phyloP scores from a whole-genome alignment of 768 basidiomycete genomes.

The Melanogaster broomeanus region DNA sequence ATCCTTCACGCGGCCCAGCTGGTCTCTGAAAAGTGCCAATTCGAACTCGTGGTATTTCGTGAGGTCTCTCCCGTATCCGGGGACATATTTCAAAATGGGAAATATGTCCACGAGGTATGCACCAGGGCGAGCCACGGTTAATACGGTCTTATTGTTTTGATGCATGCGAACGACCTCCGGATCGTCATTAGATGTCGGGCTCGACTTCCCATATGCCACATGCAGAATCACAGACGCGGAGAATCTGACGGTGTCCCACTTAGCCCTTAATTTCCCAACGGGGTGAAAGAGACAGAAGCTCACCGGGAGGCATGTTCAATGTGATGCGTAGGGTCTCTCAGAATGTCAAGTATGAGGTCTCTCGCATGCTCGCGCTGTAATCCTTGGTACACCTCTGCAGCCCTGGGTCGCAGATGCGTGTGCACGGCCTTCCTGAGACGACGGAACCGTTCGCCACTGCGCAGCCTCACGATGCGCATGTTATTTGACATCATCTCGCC shows the following conservation, averaged over 20 bases:
- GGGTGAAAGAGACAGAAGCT: neutral
- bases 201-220: conserved; percentile 28
- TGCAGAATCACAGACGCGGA: conserved; percentile 22
- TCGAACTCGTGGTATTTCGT: conserved; percentile 45
- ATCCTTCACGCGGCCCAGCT: conserved; percentile 42
- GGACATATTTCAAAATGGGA: conserved; percentile 46
- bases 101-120: conserved; percentile 53
- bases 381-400: conserved; percentile 44
- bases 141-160: conserved; percentile 20
- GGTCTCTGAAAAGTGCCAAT: conserved; percentile 48
- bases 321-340: conserved; percentile 14
- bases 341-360: conserved; percentile 17
- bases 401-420: conserved; percentile 52
- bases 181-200: conserved; percentile 17
- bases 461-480: conserved; percentile 52
- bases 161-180: conserved; percentile 18
- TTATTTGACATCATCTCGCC: conserved; percentile 56
- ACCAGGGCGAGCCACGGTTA: conserved; percentile 41
- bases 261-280: no score
- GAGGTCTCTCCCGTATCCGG: conserved; percentile 46
- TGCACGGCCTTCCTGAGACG: conserved; percentile 56
- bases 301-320: conserved; percentile 16
- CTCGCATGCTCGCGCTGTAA: conserved; percentile 39
- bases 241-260: conserved; percentile 11
- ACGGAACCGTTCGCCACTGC: conserved; percentile 54